Percentiles rank a stretch among this genome's conserved stretches.
These are phyloP conservation scores for Neurospora sp. DNA, from an alignment of 495 filamentous ascomycete genomes.

Conservation along the genomic window DNA sequence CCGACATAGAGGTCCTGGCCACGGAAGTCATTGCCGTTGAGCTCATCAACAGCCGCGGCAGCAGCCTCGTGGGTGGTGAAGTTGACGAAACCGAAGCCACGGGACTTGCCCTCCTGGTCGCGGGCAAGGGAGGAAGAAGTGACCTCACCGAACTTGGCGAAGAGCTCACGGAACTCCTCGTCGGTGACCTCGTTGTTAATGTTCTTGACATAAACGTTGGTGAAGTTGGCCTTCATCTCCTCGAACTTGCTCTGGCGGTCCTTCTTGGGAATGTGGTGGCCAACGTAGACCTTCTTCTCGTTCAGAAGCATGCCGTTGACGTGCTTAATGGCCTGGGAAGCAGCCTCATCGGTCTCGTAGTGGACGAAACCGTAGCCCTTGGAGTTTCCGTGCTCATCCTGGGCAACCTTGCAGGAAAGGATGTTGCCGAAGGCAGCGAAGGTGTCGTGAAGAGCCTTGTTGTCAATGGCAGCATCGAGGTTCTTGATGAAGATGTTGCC, in stretches of 20 bases:
- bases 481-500: conserved; percentile 99
- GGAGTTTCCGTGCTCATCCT: conserved; percentile 90
- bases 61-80: conserved; percentile 86
- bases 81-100: conserved; percentile 98
- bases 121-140: conserved; percentile 92
- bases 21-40: conserved; percentile 86
- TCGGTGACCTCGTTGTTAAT: conserved; percentile 78
- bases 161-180: conserved; percentile 86
- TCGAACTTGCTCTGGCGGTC: conserved; percentile 99
- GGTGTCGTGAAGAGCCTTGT: conserved; percentile 99
- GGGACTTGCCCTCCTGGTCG: conserved; percentile 83
- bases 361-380: conserved; percentile 99
- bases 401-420: conserved; percentile 97
- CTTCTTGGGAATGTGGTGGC: conserved; percentile 99
- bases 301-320: conserved; percentile 99
- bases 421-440: conserved; percentile 99
- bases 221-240: conserved; percentile 99
- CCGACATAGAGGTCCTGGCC: conserved; percentile 95
- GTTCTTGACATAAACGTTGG: conserved; percentile 99
- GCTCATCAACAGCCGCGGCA: conserved; percentile 75
- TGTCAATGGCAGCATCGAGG: conserved; percentile 94
- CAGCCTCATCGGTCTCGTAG: conserved; percentile 98
- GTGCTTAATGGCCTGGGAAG: conserved; percentile 95
- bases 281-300: conserved; percentile 99
- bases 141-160: conserved; percentile 85